phyloP scores from a whole-genome alignment of 768 basidiomycete species.

The Kwoniella botswanensis region DNA sequence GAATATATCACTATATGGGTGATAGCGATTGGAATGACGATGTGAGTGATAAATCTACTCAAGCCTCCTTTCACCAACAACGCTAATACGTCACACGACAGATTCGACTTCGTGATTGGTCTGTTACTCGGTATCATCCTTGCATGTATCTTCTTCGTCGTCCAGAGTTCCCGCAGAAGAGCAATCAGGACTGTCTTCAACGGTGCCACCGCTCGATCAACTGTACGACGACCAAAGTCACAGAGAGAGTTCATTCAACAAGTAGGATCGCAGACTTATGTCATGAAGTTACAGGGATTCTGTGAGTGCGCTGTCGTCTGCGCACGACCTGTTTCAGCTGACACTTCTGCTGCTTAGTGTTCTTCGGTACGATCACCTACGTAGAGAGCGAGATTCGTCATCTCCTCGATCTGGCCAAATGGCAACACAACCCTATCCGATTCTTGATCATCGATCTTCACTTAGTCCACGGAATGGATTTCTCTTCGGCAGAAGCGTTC shows the following conservation, averaged over 20 bases:
- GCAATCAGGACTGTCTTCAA: slow-evolving; percentile 84
- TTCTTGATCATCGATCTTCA: slow-evolving; percentile 89
- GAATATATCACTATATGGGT: slow-evolving; percentile 61
- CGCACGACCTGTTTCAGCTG: slow-evolving; percentile 59
- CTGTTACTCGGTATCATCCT: slow-evolving; percentile 90
- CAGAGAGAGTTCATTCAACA: slow-evolving; percentile 91
- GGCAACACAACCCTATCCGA: slow-evolving; percentile 76
- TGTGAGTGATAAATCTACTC: slow-evolving; percentile 50
- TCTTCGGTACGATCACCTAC: slow-evolving; percentile 76
- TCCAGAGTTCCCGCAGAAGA: slow-evolving; percentile 83
- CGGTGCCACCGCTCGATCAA: slow-evolving; percentile 83
- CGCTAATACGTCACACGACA: slow-evolving; percentile 3
- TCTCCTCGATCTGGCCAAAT: slow-evolving; percentile 72
- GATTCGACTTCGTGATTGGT: slow-evolving; percentile 86
- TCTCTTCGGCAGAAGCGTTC: slow-evolving; percentile 93
- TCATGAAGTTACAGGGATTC: slow-evolving; percentile 81
- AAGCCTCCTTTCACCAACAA: no score
- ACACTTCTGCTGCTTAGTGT: slow-evolving; percentile 38
- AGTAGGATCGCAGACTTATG: slow-evolving; percentile 86
- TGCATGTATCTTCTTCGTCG: slow-evolving; percentile 96
- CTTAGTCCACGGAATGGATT: slow-evolving; percentile 86
- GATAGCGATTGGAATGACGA: slow-evolving; percentile 76
- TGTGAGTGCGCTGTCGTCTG: slow-evolving; percentile 35
- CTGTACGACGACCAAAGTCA: slow-evolving; percentile 83
- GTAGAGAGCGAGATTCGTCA: slow-evolving; percentile 86